phyloP scores from a whole-genome alignment of 495 filamentous ascomycete species.

The Parmelia sp. region DNA sequence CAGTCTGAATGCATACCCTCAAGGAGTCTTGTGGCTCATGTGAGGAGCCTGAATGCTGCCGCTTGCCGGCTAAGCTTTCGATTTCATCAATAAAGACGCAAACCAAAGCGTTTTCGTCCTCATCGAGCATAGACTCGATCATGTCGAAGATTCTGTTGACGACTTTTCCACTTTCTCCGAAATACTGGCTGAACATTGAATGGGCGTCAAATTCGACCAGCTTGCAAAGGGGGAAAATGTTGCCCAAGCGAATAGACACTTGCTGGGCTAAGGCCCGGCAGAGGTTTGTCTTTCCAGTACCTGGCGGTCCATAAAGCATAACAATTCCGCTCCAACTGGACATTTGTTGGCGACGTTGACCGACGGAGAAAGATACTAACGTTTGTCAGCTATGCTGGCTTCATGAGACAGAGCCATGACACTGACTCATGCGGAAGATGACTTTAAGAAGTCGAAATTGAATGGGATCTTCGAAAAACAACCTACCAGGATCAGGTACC shows the following conservation, averaged over 20 bases:
- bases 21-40: constrained; percentile 47
- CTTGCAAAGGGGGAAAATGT: constrained; percentile 37
- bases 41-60: constrained; percentile 36
- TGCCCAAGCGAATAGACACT: constrained; percentile 48
- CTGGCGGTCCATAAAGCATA: constrained; percentile 51
- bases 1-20: constrained; percentile 30
- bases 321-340: constrained; percentile 38
- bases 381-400: neutral
- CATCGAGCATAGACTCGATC: constrained; percentile 38
- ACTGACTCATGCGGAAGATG: constrained; percentile 42
- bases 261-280: constrained; percentile 50
- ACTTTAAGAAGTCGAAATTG: constrained; percentile 40
- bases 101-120: constrained; percentile 42
- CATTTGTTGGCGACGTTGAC: constrained; percentile 27
- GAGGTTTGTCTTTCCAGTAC: constrained; percentile 48
- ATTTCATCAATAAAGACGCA: constrained; percentile 52
- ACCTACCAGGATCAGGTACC: constrained; percentile 24
- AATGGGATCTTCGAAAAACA: constrained; percentile 45
- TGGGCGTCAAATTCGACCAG: constrained; percentile 49
- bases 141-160: constrained; percentile 45
- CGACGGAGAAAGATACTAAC: constrained; percentile 34
- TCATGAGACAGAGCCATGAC: neutral
- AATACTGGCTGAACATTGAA: constrained; percentile 48
- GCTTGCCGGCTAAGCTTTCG: constrained; percentile 45
- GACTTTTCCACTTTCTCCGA: constrained; percentile 51